These are phyloP conservation scores for Fusarium bactridioides DNA, from an alignment of 2,329 filamentous ascomycete genomes.

Conservation along the genomic window DNA sequence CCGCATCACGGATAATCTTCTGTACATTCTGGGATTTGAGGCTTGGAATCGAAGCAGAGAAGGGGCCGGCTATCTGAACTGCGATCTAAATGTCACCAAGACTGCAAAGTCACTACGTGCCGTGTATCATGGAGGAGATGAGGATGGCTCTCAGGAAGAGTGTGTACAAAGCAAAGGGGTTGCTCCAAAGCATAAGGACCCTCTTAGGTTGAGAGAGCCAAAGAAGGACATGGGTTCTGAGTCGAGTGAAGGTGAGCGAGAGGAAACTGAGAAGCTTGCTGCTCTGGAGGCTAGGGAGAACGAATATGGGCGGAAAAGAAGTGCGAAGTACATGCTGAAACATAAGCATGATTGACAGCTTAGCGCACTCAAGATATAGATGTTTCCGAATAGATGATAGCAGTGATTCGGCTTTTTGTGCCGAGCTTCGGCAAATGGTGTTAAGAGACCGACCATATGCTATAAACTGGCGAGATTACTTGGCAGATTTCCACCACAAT, in stretches of 20 bases:
- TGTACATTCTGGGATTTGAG: not conserved
- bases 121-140: fast-evolving
- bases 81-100: not conserved
- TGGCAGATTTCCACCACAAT: not conserved
- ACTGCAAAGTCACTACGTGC: not conserved
- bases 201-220: not conserved
- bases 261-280: not conserved
- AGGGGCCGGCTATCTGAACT: not conserved
- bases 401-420: not conserved
- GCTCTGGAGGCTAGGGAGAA: not conserved
- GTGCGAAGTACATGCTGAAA: not conserved
- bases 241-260: not conserved
- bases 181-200: not conserved
- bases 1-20: not conserved
- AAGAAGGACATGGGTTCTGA: not conserved
- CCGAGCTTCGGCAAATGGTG: not conserved
- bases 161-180: fast-evolving
- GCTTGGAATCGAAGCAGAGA: constrained; percentile 1
- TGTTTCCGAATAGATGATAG: fast-evolving
- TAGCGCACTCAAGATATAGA: fast-evolving
- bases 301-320: not conserved
- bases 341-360: not conserved
- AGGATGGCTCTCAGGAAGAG: not conserved
- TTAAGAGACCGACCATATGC: not conserved
- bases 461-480: not conserved